phyloP scores from a whole-genome alignment of 495 filamentous ascomycete genomes.

The Extremus antarcticus region DNA sequence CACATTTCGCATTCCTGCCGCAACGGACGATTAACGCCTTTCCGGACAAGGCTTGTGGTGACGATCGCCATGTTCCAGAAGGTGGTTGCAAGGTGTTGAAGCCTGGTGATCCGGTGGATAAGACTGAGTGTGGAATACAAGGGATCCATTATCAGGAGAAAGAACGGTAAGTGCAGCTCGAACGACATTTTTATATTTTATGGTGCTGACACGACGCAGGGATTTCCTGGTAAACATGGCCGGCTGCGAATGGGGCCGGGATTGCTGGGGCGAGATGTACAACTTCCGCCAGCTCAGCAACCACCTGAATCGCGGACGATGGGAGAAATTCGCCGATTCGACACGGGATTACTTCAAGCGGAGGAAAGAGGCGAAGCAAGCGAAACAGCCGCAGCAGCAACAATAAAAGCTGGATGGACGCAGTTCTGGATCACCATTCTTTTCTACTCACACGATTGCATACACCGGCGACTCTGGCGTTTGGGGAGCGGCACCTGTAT shows the following conservation, averaged over 20 bases:
- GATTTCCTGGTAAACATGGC: slow-evolving; percentile 99
- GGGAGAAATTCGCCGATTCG: slow-evolving; percentile 51
- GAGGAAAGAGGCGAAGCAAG: neutral
- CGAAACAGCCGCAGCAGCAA: neutral
- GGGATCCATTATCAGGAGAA: slow-evolving; percentile 75
- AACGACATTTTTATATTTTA: neutral
- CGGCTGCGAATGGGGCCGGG: slow-evolving; percentile 88
- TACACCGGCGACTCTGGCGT: neutral
- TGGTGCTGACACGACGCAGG: neutral
- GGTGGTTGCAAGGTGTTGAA: slow-evolving; percentile 7
- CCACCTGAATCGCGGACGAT: slow-evolving; percentile 65
- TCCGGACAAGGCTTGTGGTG: slow-evolving; percentile 77
- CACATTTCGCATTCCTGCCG: slow-evolving; percentile 76
- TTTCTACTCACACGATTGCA: neutral
- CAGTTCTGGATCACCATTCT: neutral
- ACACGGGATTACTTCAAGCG: neutral
- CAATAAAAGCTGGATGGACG: neutral
- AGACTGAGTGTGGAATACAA: slow-evolving; percentile 47
- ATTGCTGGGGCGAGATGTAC: slow-evolving; percentile 98
- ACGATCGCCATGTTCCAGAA: slow-evolving; percentile 36
- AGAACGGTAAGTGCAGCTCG: slow-evolving; percentile 37
- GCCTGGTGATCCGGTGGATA: slow-evolving; percentile 35
- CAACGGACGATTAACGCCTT: slow-evolving; percentile 93
- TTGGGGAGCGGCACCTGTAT: neutral
- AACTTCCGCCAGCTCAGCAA: slow-evolving; percentile 82